Base-by-base conservation (phyloP, 1,284 basidiomycete species). In the Ceratobasidium sp. region DNA sequence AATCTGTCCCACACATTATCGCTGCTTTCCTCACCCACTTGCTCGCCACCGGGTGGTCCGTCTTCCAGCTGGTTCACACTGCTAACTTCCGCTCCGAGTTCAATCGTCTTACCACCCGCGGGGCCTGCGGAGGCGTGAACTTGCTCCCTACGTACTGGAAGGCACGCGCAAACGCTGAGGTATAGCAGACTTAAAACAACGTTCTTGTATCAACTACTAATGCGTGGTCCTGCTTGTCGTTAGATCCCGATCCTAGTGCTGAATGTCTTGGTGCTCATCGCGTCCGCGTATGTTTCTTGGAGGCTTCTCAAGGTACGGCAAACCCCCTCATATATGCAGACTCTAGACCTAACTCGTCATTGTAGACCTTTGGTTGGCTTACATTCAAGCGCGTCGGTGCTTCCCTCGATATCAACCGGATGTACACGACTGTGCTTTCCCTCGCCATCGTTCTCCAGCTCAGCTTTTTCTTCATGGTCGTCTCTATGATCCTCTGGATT, bases 301-400 rank as follows among this genome's bases (percentile, higher is more conserved):
- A 88, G 84, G 76, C 82, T 94, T 28, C 84, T 90, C 77, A 92
- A 91, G 86, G 91, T 91, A 52, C 8, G 79, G 77, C 28, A 38
- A 46, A 23, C 11, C 41, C 23, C 41, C 6, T 44, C 21, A 18
- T 32, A n/a, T 13, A 43, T 43, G 23, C 26, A 69, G 5, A 5
- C 50, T 14, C 14, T 44, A 67, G 32, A 9, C 66, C 38, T 28
- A 1, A 26, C 50, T 73, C 73, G 30, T 75, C 30, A 70, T 46
- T 35, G 4, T 73, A 93, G 91, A 79, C 86, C 32, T 93, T 91
- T 78, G 90, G 91, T 54, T 93, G 91, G 91, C 89, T 92, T 80
- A 93, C 91, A 0, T 93, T 92, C 86, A 92, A 93, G 80, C 89
- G 91, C 73, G 88, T 93, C 67, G 91, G 91, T 55, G 91, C 91